Conservation (phyloP, 1,284 basidiomycete species). For the Melampsora americana region DNA sequence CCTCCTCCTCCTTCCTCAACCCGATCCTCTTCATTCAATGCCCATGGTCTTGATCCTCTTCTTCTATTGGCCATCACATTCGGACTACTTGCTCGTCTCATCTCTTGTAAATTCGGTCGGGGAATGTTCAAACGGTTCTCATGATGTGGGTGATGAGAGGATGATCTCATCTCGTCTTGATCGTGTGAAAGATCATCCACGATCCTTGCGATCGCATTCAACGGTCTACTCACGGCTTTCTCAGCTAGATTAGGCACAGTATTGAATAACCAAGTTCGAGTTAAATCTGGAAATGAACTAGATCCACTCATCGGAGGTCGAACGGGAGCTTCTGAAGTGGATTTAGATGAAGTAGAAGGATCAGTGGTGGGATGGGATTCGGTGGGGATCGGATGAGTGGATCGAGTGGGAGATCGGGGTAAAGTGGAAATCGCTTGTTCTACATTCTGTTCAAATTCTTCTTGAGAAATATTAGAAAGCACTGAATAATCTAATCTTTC, state of each 20-base stretch:
- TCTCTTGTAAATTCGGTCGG: not conserved
- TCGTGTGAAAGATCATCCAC: conserved; percentile 33
- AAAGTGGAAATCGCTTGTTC: conserved; percentile 23
- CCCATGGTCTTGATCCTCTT: not conserved
- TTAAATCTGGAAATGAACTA: conserved; percentile 18
- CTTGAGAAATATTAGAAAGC: conserved; percentile 83
- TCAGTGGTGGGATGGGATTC: not conserved
- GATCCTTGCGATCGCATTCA: conserved; percentile 41
- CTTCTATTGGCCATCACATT: not conserved
- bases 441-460: conserved; percentile 64
- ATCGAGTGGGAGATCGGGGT: conserved; percentile 6
- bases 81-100: not conserved
- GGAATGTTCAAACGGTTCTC: not conserved
- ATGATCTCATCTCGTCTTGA: conserved; percentile 8
- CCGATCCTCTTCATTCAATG: not conserved
- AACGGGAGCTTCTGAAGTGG: not conserved
- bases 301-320: not conserved
- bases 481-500: conserved; percentile 95
- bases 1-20: too few relatives aligned
- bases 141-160: not conserved
- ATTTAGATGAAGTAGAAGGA: not conserved
- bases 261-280: conserved; percentile 32
- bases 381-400: not conserved
- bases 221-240: conserved; percentile 33
- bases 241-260: conserved; percentile 27